Conservation (phyloP, 345 rosid species). For the Syzygium grande region DNA sequence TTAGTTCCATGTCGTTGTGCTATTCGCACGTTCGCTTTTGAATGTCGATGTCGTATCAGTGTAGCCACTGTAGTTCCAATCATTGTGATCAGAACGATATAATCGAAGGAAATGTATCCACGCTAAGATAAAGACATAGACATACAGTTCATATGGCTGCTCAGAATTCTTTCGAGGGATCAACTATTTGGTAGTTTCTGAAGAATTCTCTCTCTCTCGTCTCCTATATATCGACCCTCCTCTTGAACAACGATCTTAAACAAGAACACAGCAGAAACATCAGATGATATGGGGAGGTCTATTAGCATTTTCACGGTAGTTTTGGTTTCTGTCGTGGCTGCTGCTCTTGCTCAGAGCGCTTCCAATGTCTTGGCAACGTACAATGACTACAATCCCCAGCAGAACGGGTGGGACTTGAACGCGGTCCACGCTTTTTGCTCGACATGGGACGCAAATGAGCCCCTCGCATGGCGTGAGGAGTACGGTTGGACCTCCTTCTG, state of each 20-base stretch:
- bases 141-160: neutral
- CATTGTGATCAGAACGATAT: neutral
- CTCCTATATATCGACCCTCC: neutral
- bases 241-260: neutral
- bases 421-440: slow-evolving; percentile 42
- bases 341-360: slow-evolving; percentile 23
- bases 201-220: neutral
- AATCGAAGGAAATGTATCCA: neutral
- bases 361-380: slow-evolving; percentile 42
- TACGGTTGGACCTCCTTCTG: slow-evolving; percentile 61
- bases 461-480: slow-evolving; percentile 42
- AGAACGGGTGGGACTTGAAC: slow-evolving; percentile 39
- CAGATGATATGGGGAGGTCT: neutral
- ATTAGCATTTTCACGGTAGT: neutral
- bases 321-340: neutral
- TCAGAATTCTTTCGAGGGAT: neutral
- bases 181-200: neutral
- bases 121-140: neutral
- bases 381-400: slow-evolving; percentile 40
- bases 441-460: slow-evolving; percentile 45
- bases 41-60: neutral
- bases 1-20: neutral
- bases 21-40: neutral
- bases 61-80: neutral
- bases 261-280: neutral